Evolutionary conservation across 2,329 filamentous ascomycete genomes (phyloP).

Genomic region (Iodosphaeria phyllophila): DNA sequence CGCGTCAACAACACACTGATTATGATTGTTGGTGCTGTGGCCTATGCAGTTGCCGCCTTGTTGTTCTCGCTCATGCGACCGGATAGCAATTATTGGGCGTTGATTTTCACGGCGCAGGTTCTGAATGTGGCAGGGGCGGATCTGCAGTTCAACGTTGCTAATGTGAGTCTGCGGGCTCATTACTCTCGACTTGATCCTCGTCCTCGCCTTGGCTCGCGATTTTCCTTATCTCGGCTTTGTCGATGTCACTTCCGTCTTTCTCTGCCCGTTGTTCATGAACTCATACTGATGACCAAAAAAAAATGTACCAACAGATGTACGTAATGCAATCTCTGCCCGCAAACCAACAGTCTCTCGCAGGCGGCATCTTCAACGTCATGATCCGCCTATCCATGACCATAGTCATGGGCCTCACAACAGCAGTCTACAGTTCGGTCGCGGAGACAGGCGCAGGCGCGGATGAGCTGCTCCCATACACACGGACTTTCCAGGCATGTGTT

Average conservation of each 20-base stretch:
- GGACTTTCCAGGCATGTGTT: constrained; percentile 29
- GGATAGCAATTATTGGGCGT: constrained; percentile 18
- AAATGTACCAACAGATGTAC: constrained; percentile 48
- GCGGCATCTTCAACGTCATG: constrained; percentile 50
- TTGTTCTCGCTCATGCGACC: constrained; percentile 37
- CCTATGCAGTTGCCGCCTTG: constrained; percentile 21
- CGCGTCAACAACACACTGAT: constrained; percentile 44
- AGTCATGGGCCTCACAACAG: constrained; percentile 42
- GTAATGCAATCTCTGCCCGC: constrained; percentile 45
- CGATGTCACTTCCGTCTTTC: too few species aligned
- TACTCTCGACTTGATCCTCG: too few species aligned
- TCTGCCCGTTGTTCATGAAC: too few species aligned
- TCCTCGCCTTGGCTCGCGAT: too few species aligned
- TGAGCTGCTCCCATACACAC: constrained; percentile 27
- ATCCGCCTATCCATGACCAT: constrained; percentile 39
- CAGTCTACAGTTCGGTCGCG: constrained; percentile 34
- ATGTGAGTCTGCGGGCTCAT: too few species aligned
- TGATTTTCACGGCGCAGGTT: constrained; percentile 3
- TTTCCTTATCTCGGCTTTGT: too few species aligned
- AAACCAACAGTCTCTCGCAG: constrained; percentile 45
- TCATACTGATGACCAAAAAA: too few species aligned
- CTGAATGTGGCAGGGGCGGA: constrained; percentile 47
- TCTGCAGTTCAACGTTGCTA: constrained; percentile 52
- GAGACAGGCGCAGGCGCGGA: constrained; percentile 14
- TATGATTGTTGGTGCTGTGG: constrained; percentile 24